Conservation (phyloP, 1,284 basidiomycete genomes). For the Puccinia triticina region DNA sequence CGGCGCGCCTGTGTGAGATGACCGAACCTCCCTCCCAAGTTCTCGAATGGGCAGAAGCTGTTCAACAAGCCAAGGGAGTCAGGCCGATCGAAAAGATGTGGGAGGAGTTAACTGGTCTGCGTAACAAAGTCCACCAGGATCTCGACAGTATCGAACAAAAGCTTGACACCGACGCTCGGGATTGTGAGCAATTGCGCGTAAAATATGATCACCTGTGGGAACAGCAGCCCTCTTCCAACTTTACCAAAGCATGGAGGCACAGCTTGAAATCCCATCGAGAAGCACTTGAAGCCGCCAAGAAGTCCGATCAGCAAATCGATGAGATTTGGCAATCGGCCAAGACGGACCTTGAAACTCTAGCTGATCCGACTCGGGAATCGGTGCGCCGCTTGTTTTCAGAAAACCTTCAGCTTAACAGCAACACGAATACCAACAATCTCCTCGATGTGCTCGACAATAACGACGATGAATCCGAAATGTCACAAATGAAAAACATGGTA, state of each 20-base stretch:
- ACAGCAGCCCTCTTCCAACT: constrained; percentile 78
- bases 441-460: constrained; percentile 66
- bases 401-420: constrained; percentile 64
- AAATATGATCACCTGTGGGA: constrained; percentile 86
- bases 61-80: constrained; percentile 68
- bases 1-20: constrained; percentile 61
- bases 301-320: constrained; percentile 76
- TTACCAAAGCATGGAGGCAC: constrained; percentile 73
- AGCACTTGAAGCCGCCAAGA: constrained; percentile 75
- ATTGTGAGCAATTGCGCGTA: constrained; percentile 64
- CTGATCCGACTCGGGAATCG: constrained; percentile 65
- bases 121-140: constrained; percentile 54
- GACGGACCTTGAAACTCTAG: constrained; percentile 71
- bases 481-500: constrained; percentile 71
- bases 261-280: constrained; percentile 78
- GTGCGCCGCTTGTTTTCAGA: constrained; percentile 73
- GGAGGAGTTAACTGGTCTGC: constrained; percentile 61
- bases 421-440: constrained; percentile 64
- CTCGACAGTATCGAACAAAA: constrained; percentile 52
- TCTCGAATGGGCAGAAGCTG: constrained; percentile 76
- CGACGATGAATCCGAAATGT: constrained; percentile 66
- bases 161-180: constrained; percentile 62
- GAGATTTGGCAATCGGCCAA: constrained; percentile 74
- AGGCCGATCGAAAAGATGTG: constrained; percentile 71
- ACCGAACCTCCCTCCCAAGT: constrained; percentile 73